phyloP scores from a whole-genome alignment of 2,329 filamentous ascomycete genomes.

The Talaromyces sp. region DNA sequence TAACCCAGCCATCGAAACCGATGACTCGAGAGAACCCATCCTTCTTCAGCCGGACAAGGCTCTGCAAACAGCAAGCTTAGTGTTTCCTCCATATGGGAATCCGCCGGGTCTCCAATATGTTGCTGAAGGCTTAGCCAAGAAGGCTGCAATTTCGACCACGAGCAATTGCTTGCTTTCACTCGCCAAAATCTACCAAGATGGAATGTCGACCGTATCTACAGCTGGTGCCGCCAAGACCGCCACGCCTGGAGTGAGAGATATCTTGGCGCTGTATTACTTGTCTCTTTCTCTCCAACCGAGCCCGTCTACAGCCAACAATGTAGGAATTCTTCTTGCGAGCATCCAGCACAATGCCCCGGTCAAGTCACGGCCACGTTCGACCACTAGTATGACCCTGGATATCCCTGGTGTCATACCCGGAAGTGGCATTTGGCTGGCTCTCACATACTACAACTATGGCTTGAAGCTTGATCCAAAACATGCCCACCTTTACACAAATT shows the following conservation, averaged over 20 bases:
- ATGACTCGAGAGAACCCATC: constrained; percentile 55
- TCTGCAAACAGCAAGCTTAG: constrained; percentile 72
- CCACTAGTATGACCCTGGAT: constrained; percentile 34
- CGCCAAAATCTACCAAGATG: constrained; percentile 96
- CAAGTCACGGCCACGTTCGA: constrained; percentile 28
- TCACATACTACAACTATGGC: constrained; percentile 95
- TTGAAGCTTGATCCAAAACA: constrained; percentile 80
- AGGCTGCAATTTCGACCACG: constrained; percentile 82
- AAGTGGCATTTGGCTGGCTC: constrained; percentile 79
- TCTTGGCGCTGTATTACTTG: constrained; percentile 89
- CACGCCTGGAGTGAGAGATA: constrained; percentile 79
- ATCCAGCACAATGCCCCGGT: constrained; percentile 66
- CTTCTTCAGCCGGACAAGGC: constrained; percentile 80
- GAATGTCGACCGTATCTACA: constrained; percentile 70
- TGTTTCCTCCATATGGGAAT: constrained; percentile 71
- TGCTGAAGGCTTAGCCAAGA: constrained; percentile 64
- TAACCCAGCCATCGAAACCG: constrained; percentile 27
- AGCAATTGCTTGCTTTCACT: constrained; percentile 93
- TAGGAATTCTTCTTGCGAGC: constrained; percentile 92
- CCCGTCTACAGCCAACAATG: constrained; percentile 96
- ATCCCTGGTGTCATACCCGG: constrained; percentile 79
- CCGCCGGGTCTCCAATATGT: constrained; percentile 76
- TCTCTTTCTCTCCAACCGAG: constrained; percentile 92
- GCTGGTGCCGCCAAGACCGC: constrained; percentile 50
- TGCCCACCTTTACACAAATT: constrained; percentile 93